A percentile compares a stretch with the other conserved stretches of the same genome.
Evolutionary conservation across 1,139 yeast species (phyloP).

Genomic region (Yamadazyma dushanensis): DNA sequence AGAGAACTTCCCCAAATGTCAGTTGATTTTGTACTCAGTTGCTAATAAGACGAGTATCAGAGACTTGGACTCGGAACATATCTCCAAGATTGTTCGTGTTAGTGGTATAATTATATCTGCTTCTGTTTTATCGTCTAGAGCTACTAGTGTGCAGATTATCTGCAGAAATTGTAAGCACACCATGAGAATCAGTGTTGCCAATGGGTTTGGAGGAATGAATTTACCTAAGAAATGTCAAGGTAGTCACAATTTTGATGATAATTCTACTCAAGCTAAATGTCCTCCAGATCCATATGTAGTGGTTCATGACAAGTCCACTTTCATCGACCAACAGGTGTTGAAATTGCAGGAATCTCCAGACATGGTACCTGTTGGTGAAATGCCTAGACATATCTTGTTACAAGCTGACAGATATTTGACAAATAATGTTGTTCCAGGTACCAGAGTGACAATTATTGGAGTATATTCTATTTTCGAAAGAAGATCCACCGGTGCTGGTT

Average conservation of each 20-base stretch:
- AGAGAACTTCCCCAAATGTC: conserved; percentile 72
- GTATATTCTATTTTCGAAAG: conserved; percentile 88
- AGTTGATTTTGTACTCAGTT: conserved; percentile 72
- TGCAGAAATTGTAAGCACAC: conserved; percentile 90
- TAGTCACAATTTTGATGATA: conserved; percentile 48
- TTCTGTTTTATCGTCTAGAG: conserved; percentile 84
- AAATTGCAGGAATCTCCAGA: conserved; percentile 96
- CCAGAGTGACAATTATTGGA: conserved; percentile 88
- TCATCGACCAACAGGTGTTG: conserved; percentile 91
- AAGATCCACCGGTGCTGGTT: conserved; percentile 30
- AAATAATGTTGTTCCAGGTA: conserved; percentile 92
- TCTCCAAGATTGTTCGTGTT: conserved; percentile 84
- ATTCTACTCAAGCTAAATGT: conserved; percentile 61
- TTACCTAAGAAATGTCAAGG: conserved; percentile 79
- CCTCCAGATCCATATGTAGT: conserved; percentile 91
- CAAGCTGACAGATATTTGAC: conserved; percentile 90
- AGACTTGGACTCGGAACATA: conserved; percentile 82
- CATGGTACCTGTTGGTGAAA: conserved; percentile 98
- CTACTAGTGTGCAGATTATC: conserved; percentile 79
- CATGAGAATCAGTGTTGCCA: conserved; percentile 59
- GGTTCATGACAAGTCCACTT: conserved; percentile 88
- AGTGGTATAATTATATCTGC: conserved; percentile 94
- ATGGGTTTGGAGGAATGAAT: conserved; percentile 78
- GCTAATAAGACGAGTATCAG: conserved; percentile 76
- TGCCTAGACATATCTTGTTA: conserved; percentile 91